phyloP scores from a whole-genome alignment of 2,329 filamentous ascomycete species.

The Alternaria consortialis region DNA sequence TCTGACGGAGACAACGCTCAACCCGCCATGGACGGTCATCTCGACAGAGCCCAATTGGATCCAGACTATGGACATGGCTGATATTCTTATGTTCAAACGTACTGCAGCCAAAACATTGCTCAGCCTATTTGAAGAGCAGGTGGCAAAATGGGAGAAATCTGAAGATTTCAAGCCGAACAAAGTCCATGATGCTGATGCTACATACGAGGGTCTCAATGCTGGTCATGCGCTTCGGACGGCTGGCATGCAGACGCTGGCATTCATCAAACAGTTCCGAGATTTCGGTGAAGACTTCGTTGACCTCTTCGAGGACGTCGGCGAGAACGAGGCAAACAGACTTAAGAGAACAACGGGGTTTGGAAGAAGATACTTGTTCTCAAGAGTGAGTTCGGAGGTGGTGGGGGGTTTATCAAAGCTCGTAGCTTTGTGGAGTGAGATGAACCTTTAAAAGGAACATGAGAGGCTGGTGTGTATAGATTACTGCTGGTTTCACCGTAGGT shows the following conservation, averaged over 20 bases:
- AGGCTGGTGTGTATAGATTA: not conserved
- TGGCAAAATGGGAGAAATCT: not conserved
- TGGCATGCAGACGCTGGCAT: not conserved
- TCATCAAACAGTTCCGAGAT: not conserved
- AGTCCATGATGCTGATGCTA: not conserved
- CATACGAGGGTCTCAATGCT: not conserved
- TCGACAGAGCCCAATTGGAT: not conserved
- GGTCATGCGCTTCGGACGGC: too few species aligned
- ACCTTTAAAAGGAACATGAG: not conserved
- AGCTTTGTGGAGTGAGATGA: not conserved
- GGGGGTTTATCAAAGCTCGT: not conserved
- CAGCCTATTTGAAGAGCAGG: not conserved
- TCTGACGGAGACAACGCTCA: not conserved
- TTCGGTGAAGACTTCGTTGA: not conserved
- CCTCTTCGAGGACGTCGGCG: not conserved
- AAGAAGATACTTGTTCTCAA: not conserved
- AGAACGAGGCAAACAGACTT: not conserved
- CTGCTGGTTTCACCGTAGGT: not conserved
- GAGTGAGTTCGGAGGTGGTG: not conserved
- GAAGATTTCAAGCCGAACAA: not conserved
- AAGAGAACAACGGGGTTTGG: not conserved
- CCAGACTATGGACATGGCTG: not conserved
- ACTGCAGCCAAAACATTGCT: not conserved
- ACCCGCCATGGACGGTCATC: not conserved
- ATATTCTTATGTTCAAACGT: not conserved